phyloP scores from a whole-genome alignment of 305 asterid genomes.

The Nicotiana rustica region DNA sequence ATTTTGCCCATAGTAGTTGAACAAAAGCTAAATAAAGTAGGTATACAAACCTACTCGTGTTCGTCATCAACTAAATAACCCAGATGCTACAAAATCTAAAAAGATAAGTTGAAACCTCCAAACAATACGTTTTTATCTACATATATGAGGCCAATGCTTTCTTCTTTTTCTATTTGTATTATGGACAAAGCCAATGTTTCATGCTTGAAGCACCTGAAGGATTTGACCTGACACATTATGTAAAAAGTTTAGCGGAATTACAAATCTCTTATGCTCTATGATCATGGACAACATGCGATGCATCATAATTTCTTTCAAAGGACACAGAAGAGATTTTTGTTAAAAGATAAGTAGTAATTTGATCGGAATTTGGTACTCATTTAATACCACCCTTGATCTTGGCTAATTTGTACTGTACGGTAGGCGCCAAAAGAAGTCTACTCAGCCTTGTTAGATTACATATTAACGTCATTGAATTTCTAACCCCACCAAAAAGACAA shows the following conservation, averaged over 20 bases:
- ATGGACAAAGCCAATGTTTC: background rate
- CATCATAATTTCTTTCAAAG: background rate
- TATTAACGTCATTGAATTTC: background rate
- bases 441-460: background rate
- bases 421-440: background rate
- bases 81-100: background rate
- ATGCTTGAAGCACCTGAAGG: slow-evolving; percentile 19
- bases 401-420: background rate
- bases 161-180: too few relatives aligned
- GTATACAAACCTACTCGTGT: background rate
- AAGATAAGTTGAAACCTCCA: background rate
- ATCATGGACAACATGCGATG: slow-evolving; percentile 2
- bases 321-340: background rate
- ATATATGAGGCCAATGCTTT: background rate
- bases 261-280: background rate
- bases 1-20: background rate
- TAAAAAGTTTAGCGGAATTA: background rate
- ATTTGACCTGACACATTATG: background rate
- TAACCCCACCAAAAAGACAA: background rate
- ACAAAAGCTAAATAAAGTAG: background rate
- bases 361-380: slow-evolving; percentile 13
- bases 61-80: background rate
- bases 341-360: background rate
- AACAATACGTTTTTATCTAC: background rate
- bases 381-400: background rate